Evolutionary conservation across 441 rosid genomes (phyloP).

Genomic region (Syzygium syzygioides): DNA sequence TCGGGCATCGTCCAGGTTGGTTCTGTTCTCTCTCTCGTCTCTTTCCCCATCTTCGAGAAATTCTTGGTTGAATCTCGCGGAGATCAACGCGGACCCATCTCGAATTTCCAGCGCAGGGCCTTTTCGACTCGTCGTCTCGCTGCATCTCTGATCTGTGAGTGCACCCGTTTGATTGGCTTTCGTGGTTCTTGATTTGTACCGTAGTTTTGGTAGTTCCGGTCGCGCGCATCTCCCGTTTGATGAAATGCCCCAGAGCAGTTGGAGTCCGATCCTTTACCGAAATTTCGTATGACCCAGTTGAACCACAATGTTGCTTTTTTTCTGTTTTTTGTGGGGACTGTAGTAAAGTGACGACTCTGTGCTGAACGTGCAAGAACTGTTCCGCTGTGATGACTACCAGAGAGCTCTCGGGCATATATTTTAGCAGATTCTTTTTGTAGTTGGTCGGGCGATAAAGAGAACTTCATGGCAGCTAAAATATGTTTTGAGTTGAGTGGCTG

Average conservation of each 20-base stretch:
- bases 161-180: background rate
- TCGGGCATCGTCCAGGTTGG: background rate
- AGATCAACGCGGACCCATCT: background rate
- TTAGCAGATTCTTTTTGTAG: background rate
- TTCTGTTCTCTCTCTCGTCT: background rate
- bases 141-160: background rate
- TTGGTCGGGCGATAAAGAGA: background rate
- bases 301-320: background rate
- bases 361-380: background rate
- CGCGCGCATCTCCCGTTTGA: background rate
- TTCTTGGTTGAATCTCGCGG: background rate
- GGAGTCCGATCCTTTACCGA: background rate
- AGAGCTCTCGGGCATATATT: background rate
- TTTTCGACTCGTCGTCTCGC: background rate
- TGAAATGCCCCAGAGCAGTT: background rate
- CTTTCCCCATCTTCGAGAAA: background rate
- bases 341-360: background rate
- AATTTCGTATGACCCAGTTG: background rate
- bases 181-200: background rate
- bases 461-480: rapidly evolving
- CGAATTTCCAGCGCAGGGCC: background rate
- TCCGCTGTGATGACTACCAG: background rate
- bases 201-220: background rate
- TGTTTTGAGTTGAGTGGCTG: background rate
- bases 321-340: background rate